Percentiles rank a stretch among this genome's conserved stretches.
Evolutionary conservation across 148 eudicot genomes (phyloP).

Genomic region (Suaeda aralocaspica): DNA sequence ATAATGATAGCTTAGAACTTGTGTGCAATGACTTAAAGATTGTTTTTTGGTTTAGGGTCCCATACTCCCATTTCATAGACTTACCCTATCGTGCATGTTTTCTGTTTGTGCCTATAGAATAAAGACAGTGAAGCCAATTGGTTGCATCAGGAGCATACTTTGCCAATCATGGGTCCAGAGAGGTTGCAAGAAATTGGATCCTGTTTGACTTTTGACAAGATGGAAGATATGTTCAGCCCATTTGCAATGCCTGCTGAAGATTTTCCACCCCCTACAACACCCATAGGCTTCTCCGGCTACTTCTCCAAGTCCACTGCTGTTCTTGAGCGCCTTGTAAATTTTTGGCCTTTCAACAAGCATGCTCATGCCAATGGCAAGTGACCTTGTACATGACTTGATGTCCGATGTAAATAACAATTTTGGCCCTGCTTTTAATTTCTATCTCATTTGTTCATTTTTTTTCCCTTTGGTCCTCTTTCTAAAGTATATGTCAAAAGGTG

Average conservation of each 20-base stretch:
- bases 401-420: constrained; percentile 25
- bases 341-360: constrained; percentile 88
- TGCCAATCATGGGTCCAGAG: constrained; percentile 97
- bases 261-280: constrained; percentile 76
- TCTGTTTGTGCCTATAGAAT: constrained; percentile 37
- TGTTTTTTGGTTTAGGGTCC: too few relatives aligned
- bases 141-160: constrained; percentile 88
- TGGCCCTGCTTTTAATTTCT: constrained; percentile 12
- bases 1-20: too few relatives aligned
- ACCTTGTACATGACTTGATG: background rate
- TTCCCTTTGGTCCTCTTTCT: background rate
- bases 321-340: constrained; percentile 80
- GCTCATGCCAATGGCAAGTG: constrained; percentile 47
- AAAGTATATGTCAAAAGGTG: background rate
- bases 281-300: constrained; percentile 85
- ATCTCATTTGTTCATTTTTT: constrained; percentile 4
- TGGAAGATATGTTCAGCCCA: constrained; percentile 79
- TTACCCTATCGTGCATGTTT: constrained; percentile 5
- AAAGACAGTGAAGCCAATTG: constrained; percentile 64
- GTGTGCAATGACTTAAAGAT: too few relatives aligned
- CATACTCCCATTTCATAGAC: background rate
- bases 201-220: constrained; percentile 65
- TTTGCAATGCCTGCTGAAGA: constrained; percentile 99
- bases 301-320: constrained; percentile 90
- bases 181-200: constrained; percentile 89